These are phyloP conservation scores for Tuber magnatum DNA, from an alignment of 495 filamentous ascomycete species.

Conservation along the genomic window DNA sequence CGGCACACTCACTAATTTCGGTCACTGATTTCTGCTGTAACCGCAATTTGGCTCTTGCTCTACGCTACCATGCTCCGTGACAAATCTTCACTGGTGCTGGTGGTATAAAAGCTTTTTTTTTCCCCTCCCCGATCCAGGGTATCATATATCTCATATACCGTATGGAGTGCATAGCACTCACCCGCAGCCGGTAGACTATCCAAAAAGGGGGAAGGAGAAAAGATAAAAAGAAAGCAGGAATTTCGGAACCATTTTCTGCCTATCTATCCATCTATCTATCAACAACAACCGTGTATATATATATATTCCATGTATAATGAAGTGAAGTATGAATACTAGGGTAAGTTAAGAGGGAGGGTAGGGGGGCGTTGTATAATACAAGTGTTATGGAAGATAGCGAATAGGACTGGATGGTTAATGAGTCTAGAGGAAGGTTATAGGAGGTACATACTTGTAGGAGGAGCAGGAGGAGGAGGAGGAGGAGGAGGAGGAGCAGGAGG, in stretches of 20 bases:
- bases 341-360: not conserved
- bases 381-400: constrained; percentile 17
- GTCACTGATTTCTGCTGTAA: not conserved
- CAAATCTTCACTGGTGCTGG: no score
- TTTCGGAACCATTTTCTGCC: not conserved
- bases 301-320: not conserved
- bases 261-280: not conserved
- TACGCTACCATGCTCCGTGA: no score
- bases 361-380: not conserved
- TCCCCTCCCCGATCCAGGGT: not conserved
- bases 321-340: not conserved
- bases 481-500: not conserved
- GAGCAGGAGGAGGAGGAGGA: no score
- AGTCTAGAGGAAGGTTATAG: not conserved
- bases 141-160: not conserved
- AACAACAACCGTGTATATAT: not conserved
- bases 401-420: constrained; percentile 2
- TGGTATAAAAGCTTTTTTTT: no score
- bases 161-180: not conserved
- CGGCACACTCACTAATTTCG: not conserved
- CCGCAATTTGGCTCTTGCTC: not conserved
- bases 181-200: not conserved
- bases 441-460: no score
- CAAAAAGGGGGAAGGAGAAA: constrained; percentile 3
- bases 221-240: constrained; percentile 21